A percentile compares a stretch with the other conserved stretches of the same genome.
These are phyloP conservation scores for Forsythia suspensa DNA, from an alignment of 257 asterid species.

Conservation along the genomic window DNA sequence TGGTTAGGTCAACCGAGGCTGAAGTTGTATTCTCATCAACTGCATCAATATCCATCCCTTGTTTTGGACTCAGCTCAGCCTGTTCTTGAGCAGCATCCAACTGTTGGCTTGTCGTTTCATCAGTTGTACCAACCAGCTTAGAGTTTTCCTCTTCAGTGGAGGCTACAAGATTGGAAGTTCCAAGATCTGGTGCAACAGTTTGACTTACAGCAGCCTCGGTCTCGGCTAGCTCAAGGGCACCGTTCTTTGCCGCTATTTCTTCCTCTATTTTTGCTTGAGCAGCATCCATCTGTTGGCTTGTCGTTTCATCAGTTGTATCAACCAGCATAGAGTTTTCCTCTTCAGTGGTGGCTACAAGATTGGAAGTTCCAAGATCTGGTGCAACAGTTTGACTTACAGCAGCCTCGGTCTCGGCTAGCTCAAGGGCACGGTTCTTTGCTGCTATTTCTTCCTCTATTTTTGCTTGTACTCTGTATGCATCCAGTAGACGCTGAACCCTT, in stretches of 20 bases:
- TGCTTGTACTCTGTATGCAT: constrained; percentile 51
- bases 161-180: constrained; percentile 17
- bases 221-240: constrained; percentile 32
- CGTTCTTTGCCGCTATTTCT: constrained; percentile 39
- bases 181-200: constrained; percentile 26
- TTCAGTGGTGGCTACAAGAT: constrained; percentile 17
- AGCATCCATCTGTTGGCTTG: constrained; percentile 20
- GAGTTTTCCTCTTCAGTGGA: constrained; percentile 24
- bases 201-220: constrained; percentile 22
- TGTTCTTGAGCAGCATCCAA: constrained; percentile 13
- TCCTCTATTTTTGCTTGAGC: constrained; percentile 47
- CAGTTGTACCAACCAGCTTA: constrained; percentile 12
- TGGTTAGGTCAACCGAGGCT: constrained; percentile 15
- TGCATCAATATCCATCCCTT: constrained; percentile 21
- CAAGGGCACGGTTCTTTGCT: constrained; percentile 31
- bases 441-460: constrained; percentile 47
- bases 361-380: constrained; percentile 22
- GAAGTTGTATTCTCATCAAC: constrained; percentile 13
- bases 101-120: constrained; percentile 29
- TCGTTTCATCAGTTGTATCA: constrained; percentile 26
- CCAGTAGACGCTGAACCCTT: constrained; percentile 43
- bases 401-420: constrained; percentile 31
- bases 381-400: constrained; percentile 24
- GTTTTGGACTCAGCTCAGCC: constrained; percentile 12
- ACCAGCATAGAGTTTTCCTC: constrained; percentile 21